Conservation (phyloP, 2,329 filamentous ascomycete species). For the Epichloe uncinata region DNA sequence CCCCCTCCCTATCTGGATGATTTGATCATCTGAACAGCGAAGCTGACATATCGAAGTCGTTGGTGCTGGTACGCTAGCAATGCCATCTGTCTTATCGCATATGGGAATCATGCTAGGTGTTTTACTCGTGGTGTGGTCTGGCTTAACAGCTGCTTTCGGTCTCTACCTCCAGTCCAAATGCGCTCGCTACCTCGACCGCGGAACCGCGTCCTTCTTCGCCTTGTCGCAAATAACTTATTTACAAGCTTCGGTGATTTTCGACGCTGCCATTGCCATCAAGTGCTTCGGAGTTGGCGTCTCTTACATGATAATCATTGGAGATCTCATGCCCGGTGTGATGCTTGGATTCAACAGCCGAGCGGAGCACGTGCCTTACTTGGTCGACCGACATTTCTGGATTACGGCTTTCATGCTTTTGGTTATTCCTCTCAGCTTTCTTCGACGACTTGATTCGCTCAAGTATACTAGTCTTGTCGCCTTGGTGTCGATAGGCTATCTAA, state of each 20-base stretch:
- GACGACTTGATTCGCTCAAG: slow-evolving; percentile 86
- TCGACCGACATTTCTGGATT: slow-evolving; percentile 93
- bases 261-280: slow-evolving; percentile 90
- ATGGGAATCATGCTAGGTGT: slow-evolving; percentile 85
- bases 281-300: slow-evolving; percentile 96
- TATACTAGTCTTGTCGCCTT: slow-evolving; percentile 90
- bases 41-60: slow-evolving; percentile 48
- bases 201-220: slow-evolving; percentile 86
- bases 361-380: slow-evolving; percentile 53
- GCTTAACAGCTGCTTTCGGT: slow-evolving; percentile 76
- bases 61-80: slow-evolving; percentile 82
- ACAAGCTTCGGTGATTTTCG: slow-evolving; percentile 88
- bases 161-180: slow-evolving; percentile 91
- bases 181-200: slow-evolving; percentile 82
- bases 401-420: slow-evolving; percentile 95
- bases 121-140: slow-evolving; percentile 83
- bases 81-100: slow-evolving; percentile 91
- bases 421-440: slow-evolving; percentile 85
- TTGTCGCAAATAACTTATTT: slow-evolving; percentile 94
- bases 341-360: slow-evolving; percentile 60
- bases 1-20: slow-evolving; percentile 3
- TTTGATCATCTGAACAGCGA: not conserved
- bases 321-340: slow-evolving; percentile 92
- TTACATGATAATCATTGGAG: slow-evolving; percentile 97
- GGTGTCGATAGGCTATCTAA: slow-evolving; percentile 85